These are phyloP conservation scores for Pichia sp. DNA, from an alignment of 1,139 yeast species.

Conservation along the genomic window DNA sequence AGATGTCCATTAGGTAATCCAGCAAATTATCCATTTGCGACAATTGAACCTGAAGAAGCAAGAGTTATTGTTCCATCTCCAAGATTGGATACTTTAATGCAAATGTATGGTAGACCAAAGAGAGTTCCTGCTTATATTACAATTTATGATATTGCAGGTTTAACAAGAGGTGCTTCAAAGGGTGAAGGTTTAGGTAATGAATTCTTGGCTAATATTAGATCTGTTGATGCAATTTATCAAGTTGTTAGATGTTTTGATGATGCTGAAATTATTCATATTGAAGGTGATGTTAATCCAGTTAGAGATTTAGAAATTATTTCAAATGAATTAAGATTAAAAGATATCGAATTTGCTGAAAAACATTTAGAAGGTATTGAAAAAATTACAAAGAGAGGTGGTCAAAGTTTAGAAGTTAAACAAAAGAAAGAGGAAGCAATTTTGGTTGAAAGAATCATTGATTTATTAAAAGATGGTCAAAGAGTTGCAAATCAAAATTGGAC, in stretches of 20 bases:
- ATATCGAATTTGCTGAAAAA: constrained; percentile 88
- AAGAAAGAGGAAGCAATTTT: constrained; percentile 87
- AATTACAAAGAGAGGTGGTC: constrained; percentile 90
- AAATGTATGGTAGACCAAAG: constrained; percentile 42
- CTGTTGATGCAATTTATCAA: constrained; percentile 97
- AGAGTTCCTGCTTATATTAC: constrained; percentile 93
- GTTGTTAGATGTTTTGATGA: constrained; percentile 98
- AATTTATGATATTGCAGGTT: constrained; percentile 95
- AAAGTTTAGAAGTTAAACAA: constrained; percentile 89
- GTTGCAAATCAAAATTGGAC: constrained; percentile 90
- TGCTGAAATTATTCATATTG: constrained; percentile 95
- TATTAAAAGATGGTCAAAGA: constrained; percentile 81
- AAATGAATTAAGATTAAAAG: constrained; percentile 91
- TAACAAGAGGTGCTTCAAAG: constrained; percentile 93
- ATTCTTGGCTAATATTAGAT: constrained; percentile 93
- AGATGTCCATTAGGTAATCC: constrained; percentile 95
- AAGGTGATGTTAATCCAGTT: constrained; percentile 94
- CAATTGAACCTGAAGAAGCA: constrained; percentile 99
- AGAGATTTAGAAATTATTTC: constrained; percentile 91
- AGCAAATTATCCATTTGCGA: constrained; percentile 97
- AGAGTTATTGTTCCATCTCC: constrained; percentile 93
- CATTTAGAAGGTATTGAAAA: constrained; percentile 85
- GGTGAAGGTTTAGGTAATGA: constrained; percentile 99
- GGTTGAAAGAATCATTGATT: constrained; percentile 66
- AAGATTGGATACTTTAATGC: constrained; percentile 58